A percentile compares a stretch with the other conserved stretches of the same genome.
phyloP scores from a whole-genome alignment of 192 early-diverging fungal species.

The Entomortierella lignicola region DNA sequence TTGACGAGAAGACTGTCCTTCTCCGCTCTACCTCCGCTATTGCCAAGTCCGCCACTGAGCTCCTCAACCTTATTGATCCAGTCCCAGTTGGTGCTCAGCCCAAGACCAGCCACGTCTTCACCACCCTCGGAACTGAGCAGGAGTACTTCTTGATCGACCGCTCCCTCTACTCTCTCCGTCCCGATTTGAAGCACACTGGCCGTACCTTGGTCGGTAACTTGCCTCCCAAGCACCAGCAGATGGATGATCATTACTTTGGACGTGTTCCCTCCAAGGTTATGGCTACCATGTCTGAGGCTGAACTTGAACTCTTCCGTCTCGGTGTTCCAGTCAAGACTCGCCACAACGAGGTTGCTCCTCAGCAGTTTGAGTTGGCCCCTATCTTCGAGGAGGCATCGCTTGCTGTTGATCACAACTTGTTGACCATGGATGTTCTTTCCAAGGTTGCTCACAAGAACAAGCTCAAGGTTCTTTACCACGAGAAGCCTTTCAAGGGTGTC shows the following conservation, averaged over 20 bases:
- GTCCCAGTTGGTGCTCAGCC: conserved; percentile 62
- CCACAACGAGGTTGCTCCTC: conserved; percentile 99
- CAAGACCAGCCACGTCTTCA: conserved; percentile 86
- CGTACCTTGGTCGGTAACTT: conserved; percentile 93
- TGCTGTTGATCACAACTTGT: conserved; percentile 98
- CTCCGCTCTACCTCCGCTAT: conserved; percentile 92
- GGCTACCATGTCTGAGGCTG: conserved; percentile 91
- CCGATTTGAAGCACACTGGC: conserved; percentile 96
- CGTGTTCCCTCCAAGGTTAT: conserved; percentile 94
- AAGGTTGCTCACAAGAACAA: conserved; percentile 98
- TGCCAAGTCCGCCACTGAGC: conserved; percentile 81
- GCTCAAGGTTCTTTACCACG: conserved; percentile 98
- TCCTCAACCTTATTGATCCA: conserved; percentile 84
- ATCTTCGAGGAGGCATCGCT: conserved; percentile 97
- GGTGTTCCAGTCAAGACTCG: conserved; percentile 99
- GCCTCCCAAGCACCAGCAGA: conserved; percentile 98
- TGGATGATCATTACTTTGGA: conserved; percentile 99
- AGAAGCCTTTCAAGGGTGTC: conserved; percentile 99
- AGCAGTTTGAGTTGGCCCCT: conserved; percentile 97
- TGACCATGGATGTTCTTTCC: conserved; percentile 97
- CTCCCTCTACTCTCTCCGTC: conserved; percentile 90
- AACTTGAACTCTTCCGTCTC: conserved; percentile 92
- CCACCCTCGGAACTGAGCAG: conserved; percentile 98
- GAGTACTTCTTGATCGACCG: conserved; percentile 99
- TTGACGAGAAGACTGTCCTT: conserved; percentile 99